Evolutionary conservation across 2,329 filamentous ascomycete genomes (phyloP).

Genomic region (Phialemoniopsis sp.): DNA sequence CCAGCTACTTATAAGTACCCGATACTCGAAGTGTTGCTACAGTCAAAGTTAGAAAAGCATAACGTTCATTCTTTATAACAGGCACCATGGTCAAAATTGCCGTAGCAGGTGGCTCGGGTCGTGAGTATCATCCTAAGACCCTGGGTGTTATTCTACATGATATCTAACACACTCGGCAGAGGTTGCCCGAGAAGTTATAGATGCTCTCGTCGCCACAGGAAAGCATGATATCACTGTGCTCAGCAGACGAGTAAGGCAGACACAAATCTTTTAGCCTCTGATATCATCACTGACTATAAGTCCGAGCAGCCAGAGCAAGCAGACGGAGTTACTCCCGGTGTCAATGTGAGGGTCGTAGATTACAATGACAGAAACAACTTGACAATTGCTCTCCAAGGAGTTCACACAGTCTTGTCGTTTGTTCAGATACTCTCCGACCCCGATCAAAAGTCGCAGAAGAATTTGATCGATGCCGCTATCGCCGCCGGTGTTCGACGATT

Average conservation of each 20-base stretch:
- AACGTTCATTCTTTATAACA: too few species aligned
- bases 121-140: neutral
- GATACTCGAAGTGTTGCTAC: too few species aligned
- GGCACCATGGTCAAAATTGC: constrained; percentile 8
- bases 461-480: constrained; percentile 55
- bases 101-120: constrained; percentile 7
- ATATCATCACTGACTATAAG: too few species aligned
- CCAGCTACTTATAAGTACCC: too few species aligned
- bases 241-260: too few species aligned
- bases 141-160: neutral
- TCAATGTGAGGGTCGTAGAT: constrained; percentile 35
- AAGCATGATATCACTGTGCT: neutral
- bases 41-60: too few species aligned
- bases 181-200: constrained; percentile 7
- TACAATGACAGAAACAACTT: constrained; percentile 37
- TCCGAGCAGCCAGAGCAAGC: too few species aligned
- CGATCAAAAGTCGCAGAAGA: constrained; percentile 37
- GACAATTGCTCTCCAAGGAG: constrained; percentile 31
- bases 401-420: constrained; percentile 51
- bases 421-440: constrained; percentile 27
- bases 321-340: constrained; percentile 10
- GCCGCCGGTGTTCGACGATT: constrained; percentile 56
- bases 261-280: too few species aligned
- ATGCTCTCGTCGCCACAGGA: constrained; percentile 3
- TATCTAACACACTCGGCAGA: constrained; percentile 1